Conservation (phyloP, 148 eudicot genomes). For the Silene uniflora region DNA sequence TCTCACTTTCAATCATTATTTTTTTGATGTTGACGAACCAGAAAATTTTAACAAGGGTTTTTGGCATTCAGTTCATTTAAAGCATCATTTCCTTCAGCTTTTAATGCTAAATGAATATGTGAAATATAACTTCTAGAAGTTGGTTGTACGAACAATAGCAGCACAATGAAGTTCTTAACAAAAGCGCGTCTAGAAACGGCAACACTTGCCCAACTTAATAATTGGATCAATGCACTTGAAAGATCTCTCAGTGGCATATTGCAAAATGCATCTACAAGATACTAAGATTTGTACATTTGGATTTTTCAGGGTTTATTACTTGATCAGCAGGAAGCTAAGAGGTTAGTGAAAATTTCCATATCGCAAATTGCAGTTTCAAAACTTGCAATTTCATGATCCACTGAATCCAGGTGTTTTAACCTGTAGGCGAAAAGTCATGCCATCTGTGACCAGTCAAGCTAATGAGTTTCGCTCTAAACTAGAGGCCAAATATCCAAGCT, state of each 20-base stretch:
- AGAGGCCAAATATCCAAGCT: conserved; percentile 18
- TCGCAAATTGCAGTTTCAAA: background rate
- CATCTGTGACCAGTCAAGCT: conserved; percentile 15
- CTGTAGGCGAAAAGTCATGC: conserved; percentile 16
- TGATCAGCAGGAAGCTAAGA: conserved; percentile 7
- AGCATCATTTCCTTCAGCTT: no score
- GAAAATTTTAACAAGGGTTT: background rate
- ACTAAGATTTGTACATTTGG: conserved; percentile 7
- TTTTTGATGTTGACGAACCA: background rate
- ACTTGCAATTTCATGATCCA: background rate
- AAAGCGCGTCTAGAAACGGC: no score
- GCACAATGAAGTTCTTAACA: no score
- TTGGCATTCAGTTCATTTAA: no score
- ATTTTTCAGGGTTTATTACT: conserved; percentile 14
- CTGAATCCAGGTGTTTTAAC: background rate
- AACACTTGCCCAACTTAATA: background rate
- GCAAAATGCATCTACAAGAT: no score
- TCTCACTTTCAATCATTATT: background rate
- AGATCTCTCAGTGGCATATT: no score
- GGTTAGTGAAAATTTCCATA: conserved; percentile 15
- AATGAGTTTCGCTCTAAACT: conserved; percentile 15
- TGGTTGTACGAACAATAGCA: no score
- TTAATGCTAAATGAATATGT: no score
- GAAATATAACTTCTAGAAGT: no score
- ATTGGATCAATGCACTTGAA: no score